Evolutionary conservation across 192 early-diverging fungal genomes (phyloP), one percentile per base, ranked within the genome.

Genomic region (Entomortierella parvispora): DNA sequence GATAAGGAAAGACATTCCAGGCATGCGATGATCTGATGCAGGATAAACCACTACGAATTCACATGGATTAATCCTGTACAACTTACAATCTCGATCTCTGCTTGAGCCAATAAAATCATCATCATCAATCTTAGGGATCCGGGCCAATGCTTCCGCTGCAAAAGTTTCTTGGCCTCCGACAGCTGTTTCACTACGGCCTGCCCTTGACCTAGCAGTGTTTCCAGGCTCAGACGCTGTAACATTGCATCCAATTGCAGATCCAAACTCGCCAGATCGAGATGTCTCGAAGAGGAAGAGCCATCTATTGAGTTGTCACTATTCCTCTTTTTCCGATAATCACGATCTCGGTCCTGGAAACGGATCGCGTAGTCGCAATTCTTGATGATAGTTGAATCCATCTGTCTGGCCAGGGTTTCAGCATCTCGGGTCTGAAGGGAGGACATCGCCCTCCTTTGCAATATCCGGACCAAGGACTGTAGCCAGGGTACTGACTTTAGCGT

Each of bases 391-490:
- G 46, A 43, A 0, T 51, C 72, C 10, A 76, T 52, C 22, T 76
- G 72, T 3, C 58, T 55, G 0, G 58, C 66, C 64, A 34, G 62
- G 5, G 62, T 29, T 40, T 76, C 65, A 23, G 65, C 72, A 26
- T 76, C 65, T 6, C 65, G 58, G 17, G 68, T 43, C 14, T 50
- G 58, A 44, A 56, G 56, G 2, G 52, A 42, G 4, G 56, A 43
- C 23, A 76, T 47, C 9, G 72, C 72, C 44, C 48, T 40, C 32
- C 65, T 61, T 15, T 76, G 72, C 10, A 76, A 53, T 8, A 68
- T 62, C 18, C 68, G 72, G 17, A 76, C 64, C 2, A 76, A 47
- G 8, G 72, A 67, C 22, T 76, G 72, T n/a, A 76, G 23, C 72
- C 72, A 76, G 2, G 58, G 52, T 23, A 58, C 60, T 1, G 72